phyloP scores from a whole-genome alignment of 345 rosid genomes.

The Odontarrhena argentea region DNA sequence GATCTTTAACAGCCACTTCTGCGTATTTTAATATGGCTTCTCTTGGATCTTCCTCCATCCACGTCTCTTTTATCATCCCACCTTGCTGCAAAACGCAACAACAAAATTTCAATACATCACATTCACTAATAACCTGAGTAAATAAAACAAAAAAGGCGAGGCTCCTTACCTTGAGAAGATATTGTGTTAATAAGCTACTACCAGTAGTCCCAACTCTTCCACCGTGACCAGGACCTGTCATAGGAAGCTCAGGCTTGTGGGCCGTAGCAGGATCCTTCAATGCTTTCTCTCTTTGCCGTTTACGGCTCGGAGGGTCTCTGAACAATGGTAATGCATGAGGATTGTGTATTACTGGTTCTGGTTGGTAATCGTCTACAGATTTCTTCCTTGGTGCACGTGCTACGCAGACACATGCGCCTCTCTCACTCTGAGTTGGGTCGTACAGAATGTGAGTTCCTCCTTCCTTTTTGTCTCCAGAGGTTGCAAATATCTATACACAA shows the following conservation, averaged over 20 bases:
- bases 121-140: neutral
- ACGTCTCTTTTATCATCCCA: slow-evolving; percentile 98
- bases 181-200: slow-evolving; percentile 92
- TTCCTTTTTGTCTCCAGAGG: slow-evolving; percentile 85
- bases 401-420: slow-evolving; percentile 95
- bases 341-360: slow-evolving; percentile 84
- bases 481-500: slow-evolving; percentile 68
- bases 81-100: slow-evolving; percentile 76
- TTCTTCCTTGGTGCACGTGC: slow-evolving; percentile 96
- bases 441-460: slow-evolving; percentile 87
- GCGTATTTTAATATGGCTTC: slow-evolving; percentile 95
- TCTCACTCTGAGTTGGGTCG: slow-evolving; percentile 84
- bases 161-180: slow-evolving; percentile 78
- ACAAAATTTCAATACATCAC: neutral
- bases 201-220: slow-evolving; percentile 90
- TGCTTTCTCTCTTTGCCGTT: slow-evolving; percentile 86
- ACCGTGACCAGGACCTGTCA: slow-evolving; percentile 91
- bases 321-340: slow-evolving; percentile 95
- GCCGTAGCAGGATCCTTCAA: slow-evolving; percentile 91
- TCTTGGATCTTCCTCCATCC: slow-evolving; percentile 99
- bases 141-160: neutral
- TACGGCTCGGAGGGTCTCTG: slow-evolving; percentile 98
- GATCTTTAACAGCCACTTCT: slow-evolving; percentile 88
- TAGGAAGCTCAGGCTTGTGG: slow-evolving; percentile 93
- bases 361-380: slow-evolving; percentile 90